Percentiles rank a stretch among this genome's conserved stretches.
Conservation (phyloP, 495 filamentous ascomycete genomes). For the Aspergillus homomorphus region DNA sequence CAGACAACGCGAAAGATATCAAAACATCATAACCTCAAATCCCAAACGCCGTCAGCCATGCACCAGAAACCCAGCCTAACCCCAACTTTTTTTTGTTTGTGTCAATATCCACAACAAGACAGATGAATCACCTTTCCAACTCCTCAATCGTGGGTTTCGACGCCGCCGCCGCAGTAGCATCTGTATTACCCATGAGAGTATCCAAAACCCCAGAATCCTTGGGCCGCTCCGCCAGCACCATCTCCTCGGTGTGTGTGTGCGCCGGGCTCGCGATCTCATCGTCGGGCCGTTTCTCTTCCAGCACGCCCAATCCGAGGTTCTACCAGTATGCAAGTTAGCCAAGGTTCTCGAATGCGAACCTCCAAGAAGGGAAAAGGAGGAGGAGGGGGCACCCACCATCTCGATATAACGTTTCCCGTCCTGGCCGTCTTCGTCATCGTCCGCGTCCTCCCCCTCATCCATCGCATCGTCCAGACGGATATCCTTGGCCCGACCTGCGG, state of each 20-base stretch:
- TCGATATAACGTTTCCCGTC: conserved; percentile 43
- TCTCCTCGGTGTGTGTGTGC: conserved; percentile 11
- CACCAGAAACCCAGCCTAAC: background rate
- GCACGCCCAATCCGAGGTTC: conserved; percentile 52
- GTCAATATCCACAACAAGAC: background rate
- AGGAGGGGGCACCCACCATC: conserved; percentile 38
- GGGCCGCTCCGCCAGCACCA: background rate
- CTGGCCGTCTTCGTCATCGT: conserved; percentile 1
- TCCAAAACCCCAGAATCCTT: conserved; percentile 38
- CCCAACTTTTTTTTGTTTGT: background rate
- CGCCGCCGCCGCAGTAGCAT: conserved; percentile 22
- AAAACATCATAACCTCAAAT: background rate
- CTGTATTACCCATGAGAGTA: conserved; percentile 39
- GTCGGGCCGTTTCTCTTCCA: conserved; percentile 43
- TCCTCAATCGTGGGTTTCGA: conserved; percentile 45
- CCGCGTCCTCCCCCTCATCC: conserved; percentile 24
- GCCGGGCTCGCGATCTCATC: conserved; percentile 19
- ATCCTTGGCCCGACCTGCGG: conserved; percentile 33
- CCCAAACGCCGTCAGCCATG: background rate
- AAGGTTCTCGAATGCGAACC: background rate
- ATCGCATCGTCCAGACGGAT: conserved; percentile 37
- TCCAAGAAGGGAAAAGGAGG: background rate
- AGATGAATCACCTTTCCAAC: background rate
- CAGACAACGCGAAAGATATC: background rate
- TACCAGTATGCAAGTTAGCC: conserved; percentile 17